A percentile compares a stretch with the other conserved stretches of the same genome.
These are phyloP conservation scores for Suillus sp. DNA, from an alignment of 768 basidiomycete species.

Conservation along the genomic window DNA sequence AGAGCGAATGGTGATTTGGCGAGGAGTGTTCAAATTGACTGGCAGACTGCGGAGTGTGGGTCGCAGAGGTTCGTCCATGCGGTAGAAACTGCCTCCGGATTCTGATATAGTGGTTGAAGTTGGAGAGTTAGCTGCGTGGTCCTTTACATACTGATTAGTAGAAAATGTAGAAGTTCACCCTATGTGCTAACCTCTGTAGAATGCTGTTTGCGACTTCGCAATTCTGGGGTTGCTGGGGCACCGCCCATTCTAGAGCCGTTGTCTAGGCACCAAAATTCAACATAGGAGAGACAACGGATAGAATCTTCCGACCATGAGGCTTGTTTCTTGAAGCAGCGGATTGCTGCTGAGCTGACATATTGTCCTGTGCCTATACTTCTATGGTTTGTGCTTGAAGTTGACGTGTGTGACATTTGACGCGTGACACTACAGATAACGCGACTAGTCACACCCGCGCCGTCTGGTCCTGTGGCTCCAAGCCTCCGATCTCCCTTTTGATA, in stretches of 20 bases:
- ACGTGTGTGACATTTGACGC: slow-evolving; percentile 14
- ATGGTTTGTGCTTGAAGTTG: not conserved
- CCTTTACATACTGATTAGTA: slow-evolving; percentile 14
- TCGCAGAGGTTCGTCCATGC: slow-evolving; percentile 18
- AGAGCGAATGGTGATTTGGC: slow-evolving; percentile 53
- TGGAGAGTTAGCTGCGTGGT: slow-evolving; percentile 22
- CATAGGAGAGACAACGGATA: not conserved
- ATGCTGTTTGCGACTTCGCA: slow-evolving; percentile 18
- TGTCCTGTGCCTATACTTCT: not conserved
- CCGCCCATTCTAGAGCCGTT: slow-evolving; percentile 6
- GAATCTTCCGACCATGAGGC: not conserved
- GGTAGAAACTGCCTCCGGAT: slow-evolving; percentile 25
- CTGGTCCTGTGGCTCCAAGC: slow-evolving; percentile 12
- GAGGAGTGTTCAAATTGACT: slow-evolving; percentile 30
- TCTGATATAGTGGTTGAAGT: slow-evolving; percentile 38
- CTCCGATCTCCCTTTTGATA: slow-evolving; percentile 19
- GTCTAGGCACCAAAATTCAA: slow-evolving; percentile 13
- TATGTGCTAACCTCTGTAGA: slow-evolving; percentile 19
- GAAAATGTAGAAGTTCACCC: not conserved
- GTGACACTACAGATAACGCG: slow-evolving; percentile 31
- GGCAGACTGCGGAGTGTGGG: slow-evolving; percentile 20
- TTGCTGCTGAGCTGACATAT: not conserved
- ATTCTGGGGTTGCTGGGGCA: slow-evolving; percentile 17
- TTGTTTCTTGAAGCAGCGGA: not conserved
- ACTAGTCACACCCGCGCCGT: slow-evolving; percentile 24